Base-by-base conservation (phyloP, 805 yeast genomes). In the Kregervanrija delftensis region DNA sequence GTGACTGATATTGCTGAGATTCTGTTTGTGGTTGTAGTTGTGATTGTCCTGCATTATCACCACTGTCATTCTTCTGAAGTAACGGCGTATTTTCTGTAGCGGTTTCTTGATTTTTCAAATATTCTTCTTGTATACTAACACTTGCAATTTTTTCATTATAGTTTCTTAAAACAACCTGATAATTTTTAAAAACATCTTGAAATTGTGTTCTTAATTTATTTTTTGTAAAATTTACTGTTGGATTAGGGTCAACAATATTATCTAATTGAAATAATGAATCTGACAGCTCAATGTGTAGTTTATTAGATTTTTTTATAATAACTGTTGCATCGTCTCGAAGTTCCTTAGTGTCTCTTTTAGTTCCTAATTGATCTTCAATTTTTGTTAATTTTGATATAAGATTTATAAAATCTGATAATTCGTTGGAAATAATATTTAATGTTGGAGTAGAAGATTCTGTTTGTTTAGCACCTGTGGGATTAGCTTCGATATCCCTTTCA, bases 131-230 rank as follows among this genome's bases (percentile, higher is more conserved):
- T 8, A 71, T 52, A 9, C 59, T 55, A 1, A 66, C 65, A 2
- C 71, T 67, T 42, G 62, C 65, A 38, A 74, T 70, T 51, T 72
- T 72, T 40, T 74, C 84, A 15, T 67, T 65, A 50, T 80, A 82
- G 8, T 66, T 59, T 30, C 76, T 61, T 49, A 71, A 66, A 11
- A 75, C 52, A 16, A 57, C 50, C 30, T 59, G 70, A 60, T 66
- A 79, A 57, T 63, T 73, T 37, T 64, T 64, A 49, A 74, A 72
- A 15, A 84, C 68, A 14, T 69, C 72, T 30, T 67, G 67, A 52
- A 77, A 79, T 59, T 86, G 91, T 16, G 67, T 68, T 12, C 68
- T 65, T 14, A 86, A 60, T 46, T 83, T 73, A 15, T 76, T 76
- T 50, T 71, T 72, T 8, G 72, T 67, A 50, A 76, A 70, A 49